These are phyloP conservation scores for Oryza officinalis DNA, from an alignment of 176 grass and related monocot species.

Conservation along the genomic window DNA sequence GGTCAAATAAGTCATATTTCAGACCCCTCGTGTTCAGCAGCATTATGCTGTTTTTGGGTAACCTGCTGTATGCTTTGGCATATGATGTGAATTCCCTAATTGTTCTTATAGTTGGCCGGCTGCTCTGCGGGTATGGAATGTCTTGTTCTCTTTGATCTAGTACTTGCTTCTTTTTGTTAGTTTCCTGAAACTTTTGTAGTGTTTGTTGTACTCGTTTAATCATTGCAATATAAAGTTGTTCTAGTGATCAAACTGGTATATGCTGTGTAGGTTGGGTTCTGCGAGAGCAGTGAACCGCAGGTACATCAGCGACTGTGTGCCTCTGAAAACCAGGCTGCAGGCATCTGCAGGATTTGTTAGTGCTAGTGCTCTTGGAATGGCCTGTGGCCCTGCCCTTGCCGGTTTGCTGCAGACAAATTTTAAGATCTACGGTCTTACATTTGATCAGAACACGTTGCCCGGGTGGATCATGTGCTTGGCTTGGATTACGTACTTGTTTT, in stretches of 20 bases:
- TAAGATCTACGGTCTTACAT: conserved; percentile 65
- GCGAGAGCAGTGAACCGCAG: conserved; percentile 91
- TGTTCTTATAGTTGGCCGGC: conserved; percentile 67
- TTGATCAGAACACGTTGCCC: conserved; percentile 88
- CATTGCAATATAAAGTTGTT: not conserved
- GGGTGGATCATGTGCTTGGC: conserved; percentile 82
- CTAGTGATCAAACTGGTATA: conserved; percentile 25
- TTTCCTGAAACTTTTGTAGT: not conserved
- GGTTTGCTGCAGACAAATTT: conserved; percentile 79
- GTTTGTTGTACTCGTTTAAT: not conserved
- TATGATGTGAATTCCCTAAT: conserved; percentile 83
- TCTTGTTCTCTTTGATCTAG: not conserved
- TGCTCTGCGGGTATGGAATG: conserved; percentile 78
- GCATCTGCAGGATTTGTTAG: conserved; percentile 94
- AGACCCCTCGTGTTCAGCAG: conserved; percentile 93
- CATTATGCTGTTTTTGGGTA: conserved; percentile 75
- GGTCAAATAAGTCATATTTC: conserved; percentile 93
- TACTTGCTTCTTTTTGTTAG: conserved; percentile 9
- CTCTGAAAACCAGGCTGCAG: conserved; percentile 80
- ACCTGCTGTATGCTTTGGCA: conserved; percentile 78
- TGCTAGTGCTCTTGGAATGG: conserved; percentile 95
- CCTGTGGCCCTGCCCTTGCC: conserved; percentile 82
- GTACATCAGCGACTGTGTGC: conserved; percentile 93
- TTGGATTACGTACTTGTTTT: conserved; percentile 73
- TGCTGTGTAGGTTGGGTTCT: conserved; percentile 70